Conservation (phyloP, 1,284 basidiomycete species). For the Leccinum pallidistipes region DNA sequence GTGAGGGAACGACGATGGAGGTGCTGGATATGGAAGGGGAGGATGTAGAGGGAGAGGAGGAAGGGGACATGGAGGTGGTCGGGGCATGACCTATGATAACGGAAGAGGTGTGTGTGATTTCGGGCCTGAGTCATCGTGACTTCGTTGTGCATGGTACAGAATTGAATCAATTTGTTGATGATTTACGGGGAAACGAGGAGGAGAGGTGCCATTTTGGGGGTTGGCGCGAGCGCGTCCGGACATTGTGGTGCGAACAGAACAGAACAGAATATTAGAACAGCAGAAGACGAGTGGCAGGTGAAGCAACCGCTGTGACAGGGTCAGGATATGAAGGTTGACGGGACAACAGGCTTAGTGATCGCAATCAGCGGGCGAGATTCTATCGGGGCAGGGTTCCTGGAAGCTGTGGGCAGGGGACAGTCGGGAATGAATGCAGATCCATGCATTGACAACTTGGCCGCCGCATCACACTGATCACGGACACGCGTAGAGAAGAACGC, state of each 20-base stretch:
- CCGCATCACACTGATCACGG: slow-evolving; percentile 8
- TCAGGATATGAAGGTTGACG: slow-evolving; percentile 10
- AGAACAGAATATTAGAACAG: slow-evolving; percentile 7
- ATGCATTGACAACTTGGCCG: slow-evolving; percentile 1
- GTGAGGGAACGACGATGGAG: slow-evolving; percentile 60
- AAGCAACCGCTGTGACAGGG: slow-evolving; percentile 21
- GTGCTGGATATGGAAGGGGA: slow-evolving; percentile 76
- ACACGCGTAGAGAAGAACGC: background rate
- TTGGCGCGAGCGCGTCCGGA: slow-evolving; percentile 22
- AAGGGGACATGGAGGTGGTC: slow-evolving; percentile 35
- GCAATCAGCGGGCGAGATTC: slow-evolving; percentile 25
- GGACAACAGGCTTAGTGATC: slow-evolving; percentile 19
- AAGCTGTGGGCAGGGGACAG: slow-evolving; percentile 25
- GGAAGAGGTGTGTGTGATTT: slow-evolving; percentile 20
- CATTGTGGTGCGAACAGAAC: slow-evolving; percentile 33
- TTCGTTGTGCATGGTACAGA: slow-evolving; percentile 23
- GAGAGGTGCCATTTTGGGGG: slow-evolving; percentile 21
- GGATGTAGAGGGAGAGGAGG: slow-evolving; percentile 42
- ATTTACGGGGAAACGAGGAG: slow-evolving; percentile 23
- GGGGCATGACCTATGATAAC: slow-evolving; percentile 28
- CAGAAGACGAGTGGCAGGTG: slow-evolving; percentile 7
- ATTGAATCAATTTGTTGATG: slow-evolving; percentile 14
- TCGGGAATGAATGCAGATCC: slow-evolving; percentile 40
- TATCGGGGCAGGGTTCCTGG: slow-evolving; percentile 31
- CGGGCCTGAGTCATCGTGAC: slow-evolving; percentile 25